Evolutionary conservation across 352 stramenopile species (phyloP).

Genomic region (Pythium coloratum): DNA sequence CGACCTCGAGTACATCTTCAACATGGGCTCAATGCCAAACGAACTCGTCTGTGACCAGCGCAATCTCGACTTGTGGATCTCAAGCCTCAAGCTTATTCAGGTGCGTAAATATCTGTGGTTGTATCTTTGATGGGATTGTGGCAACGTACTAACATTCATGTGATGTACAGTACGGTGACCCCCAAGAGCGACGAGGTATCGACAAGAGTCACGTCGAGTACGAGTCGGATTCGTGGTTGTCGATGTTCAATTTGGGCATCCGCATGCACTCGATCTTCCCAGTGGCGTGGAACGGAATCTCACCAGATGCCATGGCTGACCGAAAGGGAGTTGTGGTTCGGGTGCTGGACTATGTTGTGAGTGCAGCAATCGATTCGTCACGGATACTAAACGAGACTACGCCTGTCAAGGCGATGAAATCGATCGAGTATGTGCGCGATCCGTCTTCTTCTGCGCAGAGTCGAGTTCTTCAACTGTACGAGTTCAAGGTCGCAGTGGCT

Average conservation of each 20-base stretch:
- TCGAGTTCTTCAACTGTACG: conserved; percentile 36
- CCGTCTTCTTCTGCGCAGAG: background rate
- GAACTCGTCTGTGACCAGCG: conserved; percentile 73
- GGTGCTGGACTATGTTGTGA: conserved; percentile 52
- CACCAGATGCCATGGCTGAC: conserved; percentile 35
- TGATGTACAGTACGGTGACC: conserved; percentile 60
- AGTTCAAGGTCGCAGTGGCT: conserved; percentile 63
- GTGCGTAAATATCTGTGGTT: conserved; percentile 20
- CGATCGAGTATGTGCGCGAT: conserved; percentile 35
- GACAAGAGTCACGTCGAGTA: conserved; percentile 85
- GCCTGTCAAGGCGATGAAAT: conserved; percentile 46
- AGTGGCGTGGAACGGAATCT: conserved; percentile 74
- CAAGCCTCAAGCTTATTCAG: conserved; percentile 67
- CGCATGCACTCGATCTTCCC: conserved; percentile 84
- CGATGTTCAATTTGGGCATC: conserved; percentile 89
- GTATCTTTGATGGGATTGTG: background rate
- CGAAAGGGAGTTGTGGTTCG: conserved; percentile 35
- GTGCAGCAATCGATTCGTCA: conserved; percentile 49
- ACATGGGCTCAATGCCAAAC: conserved; percentile 69
- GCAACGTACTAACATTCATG: background rate
- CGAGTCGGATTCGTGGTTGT: conserved; percentile 86
- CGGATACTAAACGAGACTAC: conserved; percentile 45
- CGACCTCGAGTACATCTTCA: conserved; percentile 87
- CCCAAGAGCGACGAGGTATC: conserved; percentile 67
- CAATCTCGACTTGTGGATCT: conserved; percentile 75